Evolutionary conservation across 768 basidiomycete genomes (phyloP).

Genomic region (Candolleomyces eurysporus): DNA sequence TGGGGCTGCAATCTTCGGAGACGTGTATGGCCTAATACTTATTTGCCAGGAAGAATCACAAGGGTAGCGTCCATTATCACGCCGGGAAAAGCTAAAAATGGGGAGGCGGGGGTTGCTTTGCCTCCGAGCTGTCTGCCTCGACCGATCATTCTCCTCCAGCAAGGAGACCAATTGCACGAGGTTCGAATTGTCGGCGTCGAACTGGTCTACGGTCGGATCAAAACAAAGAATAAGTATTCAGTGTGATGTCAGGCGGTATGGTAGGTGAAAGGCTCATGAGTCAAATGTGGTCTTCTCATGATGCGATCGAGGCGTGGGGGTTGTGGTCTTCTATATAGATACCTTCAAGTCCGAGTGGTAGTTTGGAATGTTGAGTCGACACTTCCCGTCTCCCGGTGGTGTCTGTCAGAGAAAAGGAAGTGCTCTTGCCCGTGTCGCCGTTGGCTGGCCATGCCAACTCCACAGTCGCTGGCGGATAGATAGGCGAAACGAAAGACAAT

Average conservation of each 20-base stretch:
- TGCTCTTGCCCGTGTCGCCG: slow-evolving; percentile 15
- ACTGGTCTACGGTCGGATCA: slow-evolving; percentile 56
- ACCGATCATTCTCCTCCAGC: slow-evolving; percentile 49
- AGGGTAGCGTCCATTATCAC: background rate
- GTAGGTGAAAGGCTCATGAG: slow-evolving; percentile 16
- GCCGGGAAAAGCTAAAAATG: background rate
- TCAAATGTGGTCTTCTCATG: slow-evolving; percentile 20
- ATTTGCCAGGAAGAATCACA: slow-evolving; percentile 24
- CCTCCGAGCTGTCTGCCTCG: slow-evolving; percentile 49
- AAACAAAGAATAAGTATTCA: slow-evolving; percentile 55
- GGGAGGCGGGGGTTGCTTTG: slow-evolving; percentile 8
- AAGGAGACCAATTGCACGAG: slow-evolving; percentile 49
- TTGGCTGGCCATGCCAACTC: background rate
- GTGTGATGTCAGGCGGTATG: slow-evolving; percentile 38
- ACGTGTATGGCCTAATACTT: slow-evolving; percentile 51
- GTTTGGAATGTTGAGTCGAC: background rate
- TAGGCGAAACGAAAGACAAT: no score
- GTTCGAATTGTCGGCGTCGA: slow-evolving; percentile 53
- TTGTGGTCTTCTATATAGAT: slow-evolving; percentile 7
- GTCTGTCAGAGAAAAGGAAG: slow-evolving; percentile 15
- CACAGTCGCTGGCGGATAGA: no score
- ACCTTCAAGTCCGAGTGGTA: slow-evolving; percentile 6
- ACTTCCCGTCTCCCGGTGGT: slow-evolving; percentile 12
- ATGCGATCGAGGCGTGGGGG: background rate
- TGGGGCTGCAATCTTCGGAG: slow-evolving; percentile 35